Evolutionary conservation across 208 protist genomes (phyloP), one percentile per base, ranked within the genome.

Genomic region (Trypanosoma theileri): DNA sequence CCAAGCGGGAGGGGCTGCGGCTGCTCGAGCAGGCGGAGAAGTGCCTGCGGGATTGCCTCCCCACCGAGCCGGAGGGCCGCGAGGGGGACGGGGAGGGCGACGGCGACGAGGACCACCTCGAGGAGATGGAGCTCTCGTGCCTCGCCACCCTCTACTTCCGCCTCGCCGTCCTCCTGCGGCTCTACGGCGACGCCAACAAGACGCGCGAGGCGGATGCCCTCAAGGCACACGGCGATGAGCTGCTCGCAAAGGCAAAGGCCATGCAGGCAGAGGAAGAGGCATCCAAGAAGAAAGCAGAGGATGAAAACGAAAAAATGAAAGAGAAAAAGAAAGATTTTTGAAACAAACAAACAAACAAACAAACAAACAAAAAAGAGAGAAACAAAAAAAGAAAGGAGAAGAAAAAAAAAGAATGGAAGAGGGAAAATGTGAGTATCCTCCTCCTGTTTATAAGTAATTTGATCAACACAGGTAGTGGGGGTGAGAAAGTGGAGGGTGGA

Each of bases 1-100:
- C 89, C 14, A 75, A 85, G 71, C 82, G 86, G 28, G 79, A 93
- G 61, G 73, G 59, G 16, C 75, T 71, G 16, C 76, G 77, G 12
- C 82, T 84, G 77, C 81, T 96, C 26, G 79, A 91, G 73, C 77
- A 91, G 79, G 85, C 83, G 22, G 87, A 96, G 79, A 83, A 86
- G 62, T 92, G 81, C 61, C 65, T 92, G 54, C 84, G 80, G 40
- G 85, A 96, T 79, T 91, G 80, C 68, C 73, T 88, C 54, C 68
- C 81, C 17, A 66, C 71, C 7, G 78, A 88, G 45, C 59, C 70
- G 13, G 66, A 81, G 7, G 41, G 61, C 26, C 78, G 79, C 24
- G 75, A 86, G 51, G 71, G 58, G 41, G 65, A 64, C 26, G 65
- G 80, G 55, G 70, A 88, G 41, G 40, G 1, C 44, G 7, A 22